Conservation (phyloP, 2,329 filamentous ascomycete species). For the Coniochaeta sp. region DNA sequence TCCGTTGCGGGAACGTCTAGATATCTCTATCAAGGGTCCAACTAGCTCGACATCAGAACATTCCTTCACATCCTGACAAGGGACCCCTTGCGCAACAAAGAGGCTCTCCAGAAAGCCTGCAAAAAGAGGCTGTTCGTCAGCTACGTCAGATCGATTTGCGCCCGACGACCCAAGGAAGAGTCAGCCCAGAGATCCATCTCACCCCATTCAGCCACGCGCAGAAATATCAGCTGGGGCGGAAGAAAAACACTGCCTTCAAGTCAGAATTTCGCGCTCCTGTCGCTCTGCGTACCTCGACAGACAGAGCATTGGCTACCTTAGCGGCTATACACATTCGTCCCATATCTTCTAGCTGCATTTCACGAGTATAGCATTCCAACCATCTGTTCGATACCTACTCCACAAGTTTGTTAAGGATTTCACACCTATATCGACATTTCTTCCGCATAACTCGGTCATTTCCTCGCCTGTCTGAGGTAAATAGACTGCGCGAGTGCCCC, state of each 20-base stretch:
- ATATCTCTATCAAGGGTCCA: background rate
- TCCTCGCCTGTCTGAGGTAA: slow-evolving; percentile 2
- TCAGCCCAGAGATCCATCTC: background rate
- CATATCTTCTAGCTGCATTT: background rate
- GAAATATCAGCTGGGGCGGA: background rate
- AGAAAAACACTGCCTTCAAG: background rate
- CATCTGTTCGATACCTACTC: background rate
- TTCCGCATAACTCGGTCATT: slow-evolving; percentile 2
- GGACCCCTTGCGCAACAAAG: background rate
- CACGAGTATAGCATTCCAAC: background rate
- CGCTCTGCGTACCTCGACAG: background rate
- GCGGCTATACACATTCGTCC: background rate
- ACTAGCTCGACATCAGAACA: background rate
- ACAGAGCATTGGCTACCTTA: background rate
- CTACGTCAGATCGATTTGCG: slow-evolving; percentile 11
- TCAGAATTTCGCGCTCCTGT: background rate
- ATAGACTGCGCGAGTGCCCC: background rate
- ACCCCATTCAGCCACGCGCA: background rate
- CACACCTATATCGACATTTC: slow-evolving; percentile 1
- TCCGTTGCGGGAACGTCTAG: background rate
- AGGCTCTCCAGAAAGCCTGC: background rate
- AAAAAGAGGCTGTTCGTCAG: slow-evolving; percentile 15
- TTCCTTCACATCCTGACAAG: background rate
- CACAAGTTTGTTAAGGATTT: background rate
- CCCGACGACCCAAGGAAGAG: slow-evolving; percentile 8